Conservation (phyloP, 768 basidiomycete genomes). For the Tricholoma saponaceum region DNA sequence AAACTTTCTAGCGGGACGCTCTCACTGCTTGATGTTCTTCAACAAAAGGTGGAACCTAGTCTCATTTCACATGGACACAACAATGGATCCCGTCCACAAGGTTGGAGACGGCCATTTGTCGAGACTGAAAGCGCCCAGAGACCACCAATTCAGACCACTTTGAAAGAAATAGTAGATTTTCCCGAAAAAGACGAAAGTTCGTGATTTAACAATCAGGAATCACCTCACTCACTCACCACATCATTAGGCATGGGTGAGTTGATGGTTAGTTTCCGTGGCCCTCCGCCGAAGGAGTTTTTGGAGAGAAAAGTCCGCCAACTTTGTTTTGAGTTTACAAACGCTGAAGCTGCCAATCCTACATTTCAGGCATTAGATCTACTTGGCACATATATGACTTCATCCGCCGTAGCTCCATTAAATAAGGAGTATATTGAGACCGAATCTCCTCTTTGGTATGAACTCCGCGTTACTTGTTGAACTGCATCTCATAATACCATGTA, state of each 20-base stretch:
- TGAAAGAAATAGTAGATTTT: constrained; percentile 76
- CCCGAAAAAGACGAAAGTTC: constrained; percentile 92
- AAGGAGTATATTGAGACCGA: constrained; percentile 93
- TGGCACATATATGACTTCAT: constrained; percentile 85
- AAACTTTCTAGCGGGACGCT: constrained; percentile 73
- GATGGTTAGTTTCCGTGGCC: constrained; percentile 72
- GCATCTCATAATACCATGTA: constrained; percentile 22
- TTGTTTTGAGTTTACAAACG: neutral
- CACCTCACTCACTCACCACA: neutral
- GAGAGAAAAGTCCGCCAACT: constrained; percentile 53
- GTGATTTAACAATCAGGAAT: constrained; percentile 13
- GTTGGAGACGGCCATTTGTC: constrained; percentile 93
- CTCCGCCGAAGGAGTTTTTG: constrained; percentile 65
- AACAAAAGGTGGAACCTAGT: constrained; percentile 77
- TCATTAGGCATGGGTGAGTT: constrained; percentile 72
- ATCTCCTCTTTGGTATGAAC: constrained; percentile 75
- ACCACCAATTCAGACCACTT: constrained; percentile 44
- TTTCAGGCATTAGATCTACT: constrained; percentile 81
- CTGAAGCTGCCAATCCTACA: constrained; percentile 1
- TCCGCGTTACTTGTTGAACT: neutral
- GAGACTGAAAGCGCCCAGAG: constrained; percentile 78
- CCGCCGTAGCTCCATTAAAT: constrained; percentile 73
- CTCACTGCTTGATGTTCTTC: constrained; percentile 78
- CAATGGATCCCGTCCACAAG: constrained; percentile 62
- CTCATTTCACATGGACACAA: constrained; percentile 74